A percentile compares a stretch with the other conserved stretches of the same genome.
phyloP scores from a whole-genome alignment of 352 stramenopile genomes.

The Aphanomyces stellatus region DNA sequence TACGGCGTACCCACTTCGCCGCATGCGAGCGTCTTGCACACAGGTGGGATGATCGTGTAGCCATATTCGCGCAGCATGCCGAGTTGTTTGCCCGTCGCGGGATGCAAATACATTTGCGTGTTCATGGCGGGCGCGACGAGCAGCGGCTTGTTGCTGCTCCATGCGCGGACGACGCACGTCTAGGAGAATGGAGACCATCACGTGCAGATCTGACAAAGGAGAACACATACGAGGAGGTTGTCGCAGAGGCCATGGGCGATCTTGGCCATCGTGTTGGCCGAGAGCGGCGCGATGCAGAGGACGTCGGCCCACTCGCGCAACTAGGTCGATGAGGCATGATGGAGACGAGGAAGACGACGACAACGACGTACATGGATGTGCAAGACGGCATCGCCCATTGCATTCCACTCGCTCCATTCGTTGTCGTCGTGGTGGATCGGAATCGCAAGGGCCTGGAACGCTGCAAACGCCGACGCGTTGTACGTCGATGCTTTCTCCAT shows the following conservation, averaged over 20 bases:
- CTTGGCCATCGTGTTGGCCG: slow-evolving; percentile 87
- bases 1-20: slow-evolving; percentile 76
- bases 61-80: slow-evolving; percentile 42
- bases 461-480: slow-evolving; percentile 34
- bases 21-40: slow-evolving; percentile 92
- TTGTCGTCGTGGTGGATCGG: slow-evolving; percentile 58
- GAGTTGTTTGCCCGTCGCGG: slow-evolving; percentile 81
- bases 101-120: slow-evolving; percentile 96
- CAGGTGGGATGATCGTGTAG: slow-evolving; percentile 78
- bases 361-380: slow-evolving; percentile 72
- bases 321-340: slow-evolving; percentile 32
- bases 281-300: slow-evolving; percentile 82
- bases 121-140: slow-evolving; percentile 96
- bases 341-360: not conserved
- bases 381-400: slow-evolving; percentile 69
- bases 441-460: slow-evolving; percentile 39
- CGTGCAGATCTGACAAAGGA: too few relatives aligned
- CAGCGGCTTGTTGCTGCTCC: slow-evolving; percentile 90
- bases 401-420: slow-evolving; percentile 75
- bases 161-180: slow-evolving; percentile 89
- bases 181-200: slow-evolving; percentile 22
- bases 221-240: slow-evolving; percentile 86
- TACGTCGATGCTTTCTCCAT: slow-evolving; percentile 66
- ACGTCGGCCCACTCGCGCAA: slow-evolving; percentile 94
- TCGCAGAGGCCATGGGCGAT: slow-evolving; percentile 91